A percentile compares a stretch with the other conserved stretches of the same genome.
Conservation (phyloP, 129 eudicot genomes). For the Ambrosia trifida region DNA sequence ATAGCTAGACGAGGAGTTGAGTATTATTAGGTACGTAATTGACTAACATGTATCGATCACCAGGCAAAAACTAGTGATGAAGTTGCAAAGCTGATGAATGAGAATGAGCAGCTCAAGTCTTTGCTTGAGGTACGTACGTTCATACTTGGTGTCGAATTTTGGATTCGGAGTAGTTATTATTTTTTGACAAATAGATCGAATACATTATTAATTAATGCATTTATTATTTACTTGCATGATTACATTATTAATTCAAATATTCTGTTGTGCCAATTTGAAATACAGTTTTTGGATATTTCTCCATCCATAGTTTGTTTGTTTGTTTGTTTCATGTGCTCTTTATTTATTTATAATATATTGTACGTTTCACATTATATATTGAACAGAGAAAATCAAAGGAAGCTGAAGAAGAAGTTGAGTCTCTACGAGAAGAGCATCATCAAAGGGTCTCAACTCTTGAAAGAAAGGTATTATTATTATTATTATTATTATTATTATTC, state of each 20-base stretch:
- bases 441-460: conserved; percentile 90
- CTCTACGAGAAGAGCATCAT: conserved; percentile 87
- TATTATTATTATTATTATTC: neutral
- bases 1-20: no score
- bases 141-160: no score
- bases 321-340: no score
- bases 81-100: conserved; percentile 83
- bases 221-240: no score
- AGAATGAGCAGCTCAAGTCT: conserved; percentile 86
- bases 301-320: no score
- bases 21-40: no score
- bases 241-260: no score
- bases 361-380: neutral
- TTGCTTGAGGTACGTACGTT: conserved; percentile 58
- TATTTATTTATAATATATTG: conserved; percentile 5
- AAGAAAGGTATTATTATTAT: conserved; percentile 84
- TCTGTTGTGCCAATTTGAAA: neutral
- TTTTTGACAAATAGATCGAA: no score
- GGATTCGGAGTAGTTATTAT: no score
- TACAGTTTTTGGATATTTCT: neutral
- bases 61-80: conserved; percentile 99
- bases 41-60: conserved; percentile 3
- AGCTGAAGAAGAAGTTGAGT: conserved; percentile 86
- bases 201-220: no score
- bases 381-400: conserved; percentile 90